Conservation (phyloP, 768 basidiomycete species). For the Auriculariales sp. region DNA sequence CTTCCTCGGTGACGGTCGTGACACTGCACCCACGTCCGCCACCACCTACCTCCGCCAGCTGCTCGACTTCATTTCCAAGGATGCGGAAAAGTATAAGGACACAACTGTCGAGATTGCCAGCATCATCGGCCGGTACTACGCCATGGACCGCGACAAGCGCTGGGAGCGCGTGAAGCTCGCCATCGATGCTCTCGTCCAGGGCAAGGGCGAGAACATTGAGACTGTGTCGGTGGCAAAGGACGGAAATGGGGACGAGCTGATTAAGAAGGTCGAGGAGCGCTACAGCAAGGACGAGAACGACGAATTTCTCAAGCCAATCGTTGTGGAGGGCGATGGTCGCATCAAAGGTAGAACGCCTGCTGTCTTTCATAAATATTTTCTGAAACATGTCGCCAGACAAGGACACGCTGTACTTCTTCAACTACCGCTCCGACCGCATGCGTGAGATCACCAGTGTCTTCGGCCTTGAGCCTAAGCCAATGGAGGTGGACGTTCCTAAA, state of each 20-base stretch:
- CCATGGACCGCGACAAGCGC: slow-evolving; percentile 93
- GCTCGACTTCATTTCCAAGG: slow-evolving; percentile 46
- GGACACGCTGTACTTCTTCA: slow-evolving; percentile 92
- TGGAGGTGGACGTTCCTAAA: slow-evolving; percentile 70
- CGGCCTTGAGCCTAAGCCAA: slow-evolving; percentile 68
- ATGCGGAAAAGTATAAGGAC: slow-evolving; percentile 27
- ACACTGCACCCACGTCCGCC: slow-evolving; percentile 80
- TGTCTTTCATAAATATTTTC: too few relatives aligned
- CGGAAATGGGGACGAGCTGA: slow-evolving; percentile 27
- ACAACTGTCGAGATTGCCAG: slow-evolving; percentile 72
- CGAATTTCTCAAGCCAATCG: slow-evolving; percentile 92
- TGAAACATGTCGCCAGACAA: slow-evolving; percentile 37
- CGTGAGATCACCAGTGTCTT: slow-evolving; percentile 77
- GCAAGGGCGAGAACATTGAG: slow-evolving; percentile 33
- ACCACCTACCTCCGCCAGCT: slow-evolving; percentile 65
- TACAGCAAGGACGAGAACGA: slow-evolving; percentile 83
- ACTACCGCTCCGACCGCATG: slow-evolving; percentile 95
- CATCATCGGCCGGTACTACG: slow-evolving; percentile 83
- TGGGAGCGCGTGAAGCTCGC: slow-evolving; percentile 92
- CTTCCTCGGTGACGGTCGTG: slow-evolving; percentile 90
- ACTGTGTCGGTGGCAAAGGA: slow-evolving; percentile 29
- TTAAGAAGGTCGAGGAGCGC: slow-evolving; percentile 54
- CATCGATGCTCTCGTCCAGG: slow-evolving; percentile 68
- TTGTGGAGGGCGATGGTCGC: slow-evolving; percentile 66
- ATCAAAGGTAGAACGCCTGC: slow-evolving; percentile 67